A percentile compares a stretch with the other conserved stretches of the same genome.
Conservation (phyloP, 176 grass and related monocot genomes). For the Phoenix roebelenii region DNA sequence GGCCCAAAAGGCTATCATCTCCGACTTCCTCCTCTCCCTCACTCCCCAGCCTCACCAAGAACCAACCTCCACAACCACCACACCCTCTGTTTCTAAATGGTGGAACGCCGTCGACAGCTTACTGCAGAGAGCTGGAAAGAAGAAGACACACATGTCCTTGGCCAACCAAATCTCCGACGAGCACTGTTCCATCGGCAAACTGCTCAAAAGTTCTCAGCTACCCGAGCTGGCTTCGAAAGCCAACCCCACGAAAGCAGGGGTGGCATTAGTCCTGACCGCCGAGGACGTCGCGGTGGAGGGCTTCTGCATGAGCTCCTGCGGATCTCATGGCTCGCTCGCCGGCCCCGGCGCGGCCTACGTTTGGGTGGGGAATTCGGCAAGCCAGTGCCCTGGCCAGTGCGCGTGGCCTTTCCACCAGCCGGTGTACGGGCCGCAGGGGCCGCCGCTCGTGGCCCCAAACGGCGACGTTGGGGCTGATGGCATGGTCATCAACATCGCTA, state of each 20-base stretch:
- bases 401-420: conserved; percentile 92
- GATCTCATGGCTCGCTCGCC: conserved; percentile 27
- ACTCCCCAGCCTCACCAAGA: background rate
- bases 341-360: conserved; percentile 24
- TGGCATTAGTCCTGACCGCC: conserved; percentile 53
- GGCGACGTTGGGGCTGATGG: conserved; percentile 59
- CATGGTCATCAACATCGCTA: conserved; percentile 71
- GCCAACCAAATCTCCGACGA: conserved; percentile 23
- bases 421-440: conserved; percentile 58
- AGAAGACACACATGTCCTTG: conserved; percentile 13
- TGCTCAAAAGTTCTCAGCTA: conserved; percentile 31
- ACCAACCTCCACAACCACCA: background rate
- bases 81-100: conserved; percentile 48
- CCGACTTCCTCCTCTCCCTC: conserved; percentile 54
- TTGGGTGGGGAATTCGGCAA: conserved; percentile 62
- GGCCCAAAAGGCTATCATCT: conserved; percentile 50
- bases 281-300: conserved; percentile 49
- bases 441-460: conserved; percentile 48
- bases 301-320: conserved; percentile 43
- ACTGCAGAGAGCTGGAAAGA: conserved; percentile 6
- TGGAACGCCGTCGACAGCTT: conserved; percentile 23
- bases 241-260: conserved; percentile 1
- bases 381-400: conserved; percentile 66
- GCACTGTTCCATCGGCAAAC: conserved; percentile 36
- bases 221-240: conserved; percentile 19